These are phyloP conservation scores for Rhodotorula glutinis DNA, from an alignment of 1,284 basidiomycete genomes.

Conservation along the genomic window DNA sequence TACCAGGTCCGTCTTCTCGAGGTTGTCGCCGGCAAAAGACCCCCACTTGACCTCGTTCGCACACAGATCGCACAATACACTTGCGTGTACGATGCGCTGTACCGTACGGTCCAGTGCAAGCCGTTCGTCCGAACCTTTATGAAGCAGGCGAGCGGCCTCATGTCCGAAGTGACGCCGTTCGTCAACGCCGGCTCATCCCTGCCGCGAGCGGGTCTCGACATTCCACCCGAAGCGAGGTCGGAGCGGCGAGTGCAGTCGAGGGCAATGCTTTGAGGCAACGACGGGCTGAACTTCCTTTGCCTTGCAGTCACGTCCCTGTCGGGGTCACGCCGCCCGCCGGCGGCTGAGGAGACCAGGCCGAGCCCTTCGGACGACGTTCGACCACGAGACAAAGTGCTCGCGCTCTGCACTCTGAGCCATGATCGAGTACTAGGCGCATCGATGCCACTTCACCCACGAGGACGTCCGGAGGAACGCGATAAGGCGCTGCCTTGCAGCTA, in stretches of 20 bases:
- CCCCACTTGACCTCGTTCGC: background rate
- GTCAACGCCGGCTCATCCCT: conserved; percentile 17
- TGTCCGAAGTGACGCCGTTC: conserved; percentile 23
- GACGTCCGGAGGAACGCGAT: too few relatives aligned
- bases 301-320: background rate
- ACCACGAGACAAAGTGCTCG: too few relatives aligned
- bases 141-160: background rate
- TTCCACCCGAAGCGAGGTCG: background rate
- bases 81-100: conserved; percentile 20
- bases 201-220: background rate
- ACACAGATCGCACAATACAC: conserved; percentile 29
- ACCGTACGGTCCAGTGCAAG: conserved; percentile 18
- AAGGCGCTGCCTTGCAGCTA: too few relatives aligned
- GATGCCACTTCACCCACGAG: too few relatives aligned
- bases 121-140: conserved; percentile 36
- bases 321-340: background rate
- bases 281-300: too few relatives aligned
- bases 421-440: too few relatives aligned
- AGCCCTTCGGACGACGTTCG: too few relatives aligned
- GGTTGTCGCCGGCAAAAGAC: too few relatives aligned
- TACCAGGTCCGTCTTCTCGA: conserved; percentile 15
- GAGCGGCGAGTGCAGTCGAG: background rate
- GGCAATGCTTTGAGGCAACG: too few relatives aligned
- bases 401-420: too few relatives aligned
- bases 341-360: background rate